Evolutionary conservation across 1,284 basidiomycete species (phyloP), one percentile per base, ranked within the genome.

Genomic region (Apiotrichum sp.): DNA sequence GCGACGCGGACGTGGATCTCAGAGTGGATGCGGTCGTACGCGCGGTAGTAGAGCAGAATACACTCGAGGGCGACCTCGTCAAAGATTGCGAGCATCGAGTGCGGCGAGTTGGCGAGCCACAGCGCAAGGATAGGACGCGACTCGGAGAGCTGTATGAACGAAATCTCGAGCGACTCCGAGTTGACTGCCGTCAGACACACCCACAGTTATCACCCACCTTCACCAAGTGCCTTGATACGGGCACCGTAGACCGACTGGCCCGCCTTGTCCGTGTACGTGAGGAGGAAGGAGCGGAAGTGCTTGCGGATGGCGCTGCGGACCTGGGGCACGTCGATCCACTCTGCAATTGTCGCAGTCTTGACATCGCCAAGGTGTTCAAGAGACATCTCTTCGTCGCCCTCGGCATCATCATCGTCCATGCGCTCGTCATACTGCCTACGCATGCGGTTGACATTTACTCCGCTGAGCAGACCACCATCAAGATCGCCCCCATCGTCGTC

Each of bases 1-100:
- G 90, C 87, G 67, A 98, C 90, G 55, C 96, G 88, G 59, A 98
- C 93, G 77, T 99, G 96, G 43, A 99, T 90, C 74, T 99, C 96
- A 6, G 89, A 87, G 73, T 98, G 95, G 66, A 99, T 98, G 50
- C 92, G 90, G 68, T 92, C 88, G 79, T 98, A 99, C 39, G 86
- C 83, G 3, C 95, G 93, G 75, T 95, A 99, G 77, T 93, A 97
- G 57, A 97, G 85, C 36, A 97, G 84, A 68, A 98, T 93, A 44
- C 89, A 92, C 59, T 88, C 87, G 50, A 98, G 83, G 0, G 95
- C 95, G 50, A 98, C 93, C 71, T 92, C 87, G 77, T 98, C 96
- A 68, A 99, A 96, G 61, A 98, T 90, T 49, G 85, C 80, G 33
- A 99, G 84, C 86, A 98, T 95, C 9, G 89, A 84, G 33, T 86